A percentile compares a stretch with the other conserved stretches of the same genome.
These are phyloP conservation scores for Calophaca sinica DNA, from an alignment of 306 rosid species.

Conservation along the genomic window DNA sequence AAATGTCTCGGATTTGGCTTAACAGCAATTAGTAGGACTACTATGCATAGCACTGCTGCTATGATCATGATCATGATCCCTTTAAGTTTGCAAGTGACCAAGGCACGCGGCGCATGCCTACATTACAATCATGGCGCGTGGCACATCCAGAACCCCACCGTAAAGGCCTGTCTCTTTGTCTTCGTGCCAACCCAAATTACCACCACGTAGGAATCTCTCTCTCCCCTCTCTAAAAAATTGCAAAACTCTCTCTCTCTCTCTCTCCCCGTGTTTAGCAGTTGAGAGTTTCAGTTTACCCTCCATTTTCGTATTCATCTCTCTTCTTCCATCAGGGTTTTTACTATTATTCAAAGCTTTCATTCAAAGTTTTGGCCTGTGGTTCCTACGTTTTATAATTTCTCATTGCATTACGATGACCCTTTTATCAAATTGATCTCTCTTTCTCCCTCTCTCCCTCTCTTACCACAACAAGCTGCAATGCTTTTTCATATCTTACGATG, in stretches of 20 bases:
- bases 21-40: background rate
- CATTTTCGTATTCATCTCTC: no score
- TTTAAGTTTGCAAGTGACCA: background rate
- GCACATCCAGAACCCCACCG: conserved; percentile 31
- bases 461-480: conserved; percentile 34
- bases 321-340: no score
- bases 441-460: background rate
- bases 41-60: background rate
- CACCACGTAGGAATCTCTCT: no score
- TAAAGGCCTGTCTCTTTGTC: conserved; percentile 2
- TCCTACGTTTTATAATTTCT: conserved; percentile 9
- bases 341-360: conserved; percentile 8
- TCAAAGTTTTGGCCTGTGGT: background rate
- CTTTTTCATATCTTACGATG: conserved; percentile 49
- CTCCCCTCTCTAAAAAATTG: no score
- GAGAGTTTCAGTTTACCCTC: no score
- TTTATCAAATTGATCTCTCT: conserved; percentile 4
- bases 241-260: no score
- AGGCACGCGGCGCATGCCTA: background rate
- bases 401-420: conserved; percentile 1
- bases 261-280: no score
- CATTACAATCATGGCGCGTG: conserved; percentile 44
- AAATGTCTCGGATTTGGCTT: background rate
- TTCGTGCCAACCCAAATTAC: no score
- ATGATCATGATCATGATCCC: background rate